These are phyloP conservation scores for Lonicera japonica DNA, from an alignment of 129 eudicot species.

Conservation along the genomic window DNA sequence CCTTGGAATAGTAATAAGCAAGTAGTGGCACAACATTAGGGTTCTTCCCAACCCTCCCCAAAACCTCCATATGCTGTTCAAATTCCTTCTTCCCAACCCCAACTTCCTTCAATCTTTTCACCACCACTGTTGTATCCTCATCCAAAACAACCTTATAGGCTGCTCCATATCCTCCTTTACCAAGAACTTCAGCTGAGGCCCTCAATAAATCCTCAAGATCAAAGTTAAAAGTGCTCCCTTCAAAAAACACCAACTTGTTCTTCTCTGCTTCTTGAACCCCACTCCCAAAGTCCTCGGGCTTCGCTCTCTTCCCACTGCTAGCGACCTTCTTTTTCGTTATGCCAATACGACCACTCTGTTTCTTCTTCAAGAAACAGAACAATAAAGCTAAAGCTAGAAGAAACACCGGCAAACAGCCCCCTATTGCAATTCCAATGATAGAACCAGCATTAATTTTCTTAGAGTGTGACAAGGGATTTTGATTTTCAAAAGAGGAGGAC, in stretches of 20 bases:
- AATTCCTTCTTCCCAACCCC: constrained; percentile 8
- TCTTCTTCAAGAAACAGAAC: background rate
- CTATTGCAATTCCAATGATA: constrained; percentile 7
- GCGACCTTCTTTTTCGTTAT: background rate
- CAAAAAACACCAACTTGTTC: constrained; percentile 11
- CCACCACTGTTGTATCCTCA: constrained; percentile 9
- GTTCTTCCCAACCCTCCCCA: constrained; percentile 4
- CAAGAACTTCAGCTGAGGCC: constrained; percentile 15
- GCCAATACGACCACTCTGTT: background rate
- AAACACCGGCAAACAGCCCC: background rate
- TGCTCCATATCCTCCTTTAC: constrained; percentile 12
- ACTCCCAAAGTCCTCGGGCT: constrained; percentile 10
- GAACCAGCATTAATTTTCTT: background rate
- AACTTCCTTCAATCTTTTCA: constrained; percentile 14
- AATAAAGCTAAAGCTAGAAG: background rate
- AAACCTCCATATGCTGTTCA: constrained; percentile 14
- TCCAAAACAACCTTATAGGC: constrained; percentile 9
- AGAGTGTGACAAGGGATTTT: background rate
- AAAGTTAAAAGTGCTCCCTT: constrained; percentile 1
- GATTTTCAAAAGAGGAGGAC: background rate
- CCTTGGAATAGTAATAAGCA: constrained; percentile 10
- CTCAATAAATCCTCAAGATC: constrained; percentile 15
- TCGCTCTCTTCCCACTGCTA: background rate
- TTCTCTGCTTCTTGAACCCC: constrained; percentile 11
- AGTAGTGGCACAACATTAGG: constrained; percentile 8